Conservation (phyloP, 2,329 filamentous ascomycete species). For the Clonostachys chloroleuca region DNA sequence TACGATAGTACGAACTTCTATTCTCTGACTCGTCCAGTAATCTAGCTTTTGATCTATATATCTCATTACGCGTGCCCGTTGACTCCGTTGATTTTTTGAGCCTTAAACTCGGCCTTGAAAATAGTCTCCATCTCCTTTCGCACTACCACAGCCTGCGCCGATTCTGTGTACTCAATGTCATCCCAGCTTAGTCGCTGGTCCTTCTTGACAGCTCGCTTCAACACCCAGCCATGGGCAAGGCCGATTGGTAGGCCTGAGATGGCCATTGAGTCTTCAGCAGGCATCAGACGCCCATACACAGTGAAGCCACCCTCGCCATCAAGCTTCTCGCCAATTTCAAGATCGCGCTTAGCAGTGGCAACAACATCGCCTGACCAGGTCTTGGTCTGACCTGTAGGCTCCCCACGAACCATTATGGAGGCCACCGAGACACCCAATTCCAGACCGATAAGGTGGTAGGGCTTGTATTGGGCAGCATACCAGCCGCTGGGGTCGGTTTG, state of each 20-base stretch:
- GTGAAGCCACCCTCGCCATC: conserved; percentile 39
- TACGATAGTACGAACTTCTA: no score
- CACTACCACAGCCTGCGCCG: conserved; percentile 28
- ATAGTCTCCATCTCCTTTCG: conserved; percentile 36
- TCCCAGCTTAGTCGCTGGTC: conserved; percentile 34
- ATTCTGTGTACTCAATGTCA: conserved; percentile 35
- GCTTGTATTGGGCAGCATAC: conserved; percentile 39
- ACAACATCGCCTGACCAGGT: conserved; percentile 38
- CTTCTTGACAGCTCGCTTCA: conserved; percentile 32
- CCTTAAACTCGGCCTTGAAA: conserved; percentile 17
- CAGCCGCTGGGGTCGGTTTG: conserved; percentile 30
- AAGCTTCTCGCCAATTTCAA: conserved; percentile 35
- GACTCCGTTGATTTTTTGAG: conserved; percentile 7
- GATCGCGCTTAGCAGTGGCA: conserved; percentile 37
- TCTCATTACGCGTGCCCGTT: neutral
- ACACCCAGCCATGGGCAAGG: conserved; percentile 31
- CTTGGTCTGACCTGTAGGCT: conserved; percentile 37
- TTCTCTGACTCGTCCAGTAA: no score
- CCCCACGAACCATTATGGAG: conserved; percentile 36
- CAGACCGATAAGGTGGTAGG: conserved; percentile 39
- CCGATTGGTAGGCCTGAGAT: conserved; percentile 36
- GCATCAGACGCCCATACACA: conserved; percentile 37
- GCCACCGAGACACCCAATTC: conserved; percentile 38
- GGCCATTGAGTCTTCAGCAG: conserved; percentile 27
- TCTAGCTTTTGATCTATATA: no score